Evolutionary conservation across 2,329 filamentous ascomycete genomes (phyloP).

Genomic region (Colletotrichum somersetense): DNA sequence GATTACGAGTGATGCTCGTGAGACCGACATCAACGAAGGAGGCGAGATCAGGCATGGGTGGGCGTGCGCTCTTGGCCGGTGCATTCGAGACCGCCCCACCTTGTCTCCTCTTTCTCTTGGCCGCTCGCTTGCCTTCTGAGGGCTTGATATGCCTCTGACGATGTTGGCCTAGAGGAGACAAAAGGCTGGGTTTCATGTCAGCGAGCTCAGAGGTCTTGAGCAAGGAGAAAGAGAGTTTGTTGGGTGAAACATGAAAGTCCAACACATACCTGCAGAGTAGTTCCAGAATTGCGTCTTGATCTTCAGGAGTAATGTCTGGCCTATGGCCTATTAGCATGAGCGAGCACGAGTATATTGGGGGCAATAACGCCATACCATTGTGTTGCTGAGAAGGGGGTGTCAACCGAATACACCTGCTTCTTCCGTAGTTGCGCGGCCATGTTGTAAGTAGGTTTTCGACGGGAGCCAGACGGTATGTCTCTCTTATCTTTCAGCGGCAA

Average conservation of each 20-base stretch:
- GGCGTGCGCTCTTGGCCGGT: constrained; percentile 48
- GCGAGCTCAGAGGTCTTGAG: background rate
- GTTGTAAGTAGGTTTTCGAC: background rate
- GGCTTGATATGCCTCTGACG: constrained; percentile 64
- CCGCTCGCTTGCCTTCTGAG: constrained; percentile 73
- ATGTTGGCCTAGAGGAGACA: constrained; percentile 74
- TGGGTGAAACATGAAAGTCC: background rate
- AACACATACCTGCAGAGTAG: constrained; percentile 72
- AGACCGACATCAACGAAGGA: constrained; percentile 73
- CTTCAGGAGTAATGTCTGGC: constrained; percentile 68
- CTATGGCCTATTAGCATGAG: constrained; percentile 54
- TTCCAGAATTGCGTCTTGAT: constrained; percentile 75
- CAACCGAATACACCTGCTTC: constrained; percentile 73
- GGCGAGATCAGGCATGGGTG: constrained; percentile 63
- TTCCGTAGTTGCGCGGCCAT: constrained; percentile 51
- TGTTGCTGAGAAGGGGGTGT: constrained; percentile 72
- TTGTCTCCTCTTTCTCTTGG: constrained; percentile 63
- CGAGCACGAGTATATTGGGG: background rate
- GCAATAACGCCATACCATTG: constrained; percentile 63
- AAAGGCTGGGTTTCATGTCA: constrained; percentile 59
- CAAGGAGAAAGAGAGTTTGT: background rate
- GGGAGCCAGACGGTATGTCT: background rate
- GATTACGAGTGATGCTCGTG: constrained; percentile 70
- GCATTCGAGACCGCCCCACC: constrained; percentile 44
- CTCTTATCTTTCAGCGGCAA: background rate